Percentiles rank a stretch among this genome's conserved stretches.
Conservation (phyloP, 1,284 basidiomycete genomes). For the Cryptococcus amylolentus region DNA sequence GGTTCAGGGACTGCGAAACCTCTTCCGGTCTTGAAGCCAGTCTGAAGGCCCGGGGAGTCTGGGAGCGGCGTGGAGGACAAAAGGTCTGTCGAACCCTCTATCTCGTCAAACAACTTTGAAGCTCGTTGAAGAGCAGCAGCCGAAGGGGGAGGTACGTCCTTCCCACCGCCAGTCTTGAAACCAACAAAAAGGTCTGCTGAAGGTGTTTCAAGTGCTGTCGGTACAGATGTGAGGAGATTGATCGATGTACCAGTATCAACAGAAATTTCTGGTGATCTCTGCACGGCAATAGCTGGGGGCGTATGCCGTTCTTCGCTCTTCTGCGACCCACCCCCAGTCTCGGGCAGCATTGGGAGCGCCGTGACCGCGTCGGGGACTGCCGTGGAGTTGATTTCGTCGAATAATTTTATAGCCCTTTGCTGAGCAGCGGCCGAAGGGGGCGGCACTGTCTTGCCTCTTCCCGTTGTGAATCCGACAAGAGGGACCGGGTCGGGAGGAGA, state of each 20-base stretch:
- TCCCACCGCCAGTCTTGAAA: slow-evolving; percentile 20
- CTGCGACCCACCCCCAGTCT: too few species aligned
- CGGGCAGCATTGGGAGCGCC: too few species aligned
- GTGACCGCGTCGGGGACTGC: too few species aligned
- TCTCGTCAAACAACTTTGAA: slow-evolving; percentile 11
- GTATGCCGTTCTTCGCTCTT: background rate
- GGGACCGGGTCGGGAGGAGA: background rate
- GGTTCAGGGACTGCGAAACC: slow-evolving; percentile 17
- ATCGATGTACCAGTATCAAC: background rate
- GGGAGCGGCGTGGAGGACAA: background rate
- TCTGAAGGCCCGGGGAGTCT: background rate
- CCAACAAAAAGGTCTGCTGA: slow-evolving; percentile 1
- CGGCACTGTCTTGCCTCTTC: slow-evolving; percentile 20
- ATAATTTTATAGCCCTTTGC: slow-evolving; percentile 24
- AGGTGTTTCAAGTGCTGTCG: background rate
- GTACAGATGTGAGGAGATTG: too few species aligned
- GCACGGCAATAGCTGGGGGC: background rate
- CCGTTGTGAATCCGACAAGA: slow-evolving; percentile 31
- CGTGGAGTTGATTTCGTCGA: slow-evolving; percentile 13
- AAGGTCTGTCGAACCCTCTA: background rate
- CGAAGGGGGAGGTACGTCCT: slow-evolving; percentile 17
- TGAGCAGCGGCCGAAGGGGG: slow-evolving; percentile 30
- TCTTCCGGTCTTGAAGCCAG: slow-evolving; percentile 19
- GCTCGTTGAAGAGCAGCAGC: slow-evolving; percentile 11
- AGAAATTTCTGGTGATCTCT: background rate